A percentile compares a stretch with the other conserved stretches of the same genome.
These are phyloP conservation scores for Vitrella brassicaformis DNA, from an alignment of 73 alveolate genomes.

Conservation along the genomic window DNA sequence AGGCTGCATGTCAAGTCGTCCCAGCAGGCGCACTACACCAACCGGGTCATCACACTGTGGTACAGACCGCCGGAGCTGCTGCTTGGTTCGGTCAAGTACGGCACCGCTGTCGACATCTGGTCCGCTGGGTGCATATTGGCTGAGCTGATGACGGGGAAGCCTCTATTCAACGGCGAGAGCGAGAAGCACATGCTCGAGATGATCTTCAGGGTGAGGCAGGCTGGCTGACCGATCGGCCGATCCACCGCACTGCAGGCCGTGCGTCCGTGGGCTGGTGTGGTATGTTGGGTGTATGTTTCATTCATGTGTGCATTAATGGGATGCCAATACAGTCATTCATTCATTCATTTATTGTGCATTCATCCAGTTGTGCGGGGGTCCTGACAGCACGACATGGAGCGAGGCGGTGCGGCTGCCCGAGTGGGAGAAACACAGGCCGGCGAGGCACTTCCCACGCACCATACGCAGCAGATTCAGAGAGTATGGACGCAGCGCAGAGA, in stretches of 20 bases:
- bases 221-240: not conserved
- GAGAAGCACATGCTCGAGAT: conserved; percentile 4
- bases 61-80: conserved; percentile 87
- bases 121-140: conserved; percentile 38
- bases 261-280: not conserved
- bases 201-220: conserved; percentile 46
- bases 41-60: conserved; percentile 78
- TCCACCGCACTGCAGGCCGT: not conserved
- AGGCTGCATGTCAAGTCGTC: not conserved
- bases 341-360: too few relatives aligned
- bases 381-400: too few relatives aligned
- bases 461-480: too few relatives aligned
- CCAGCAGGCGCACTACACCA: not conserved
- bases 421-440: too few relatives aligned
- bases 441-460: too few relatives aligned
- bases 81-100: conserved; percentile 65
- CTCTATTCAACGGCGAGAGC: conserved; percentile 5
- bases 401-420: too few relatives aligned
- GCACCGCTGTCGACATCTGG: conserved; percentile 51
- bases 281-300: too few relatives aligned
- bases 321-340: too few relatives aligned
- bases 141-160: conserved; percentile 13
- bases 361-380: too few relatives aligned
- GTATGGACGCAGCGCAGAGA: too few relatives aligned
- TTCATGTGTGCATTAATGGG: too few relatives aligned